These are phyloP conservation scores for Collariella sp. DNA, from an alignment of 495 filamentous ascomycete genomes.

Conservation along the genomic window DNA sequence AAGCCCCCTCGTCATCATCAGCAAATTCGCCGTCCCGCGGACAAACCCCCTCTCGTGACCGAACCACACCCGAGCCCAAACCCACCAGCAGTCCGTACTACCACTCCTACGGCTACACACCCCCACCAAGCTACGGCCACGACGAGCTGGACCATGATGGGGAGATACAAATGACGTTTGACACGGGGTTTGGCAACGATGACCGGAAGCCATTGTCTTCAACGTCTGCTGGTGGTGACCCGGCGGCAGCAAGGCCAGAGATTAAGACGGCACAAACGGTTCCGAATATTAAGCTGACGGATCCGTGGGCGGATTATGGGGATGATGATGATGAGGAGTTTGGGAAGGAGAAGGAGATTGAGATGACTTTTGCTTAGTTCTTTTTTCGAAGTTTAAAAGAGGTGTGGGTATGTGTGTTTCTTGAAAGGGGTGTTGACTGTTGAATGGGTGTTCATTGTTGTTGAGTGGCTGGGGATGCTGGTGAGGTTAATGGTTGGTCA, in stretches of 20 bases:
- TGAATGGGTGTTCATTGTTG: background rate
- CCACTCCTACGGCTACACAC: background rate
- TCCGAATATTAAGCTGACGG: conserved; percentile 46
- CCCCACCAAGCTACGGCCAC: background rate
- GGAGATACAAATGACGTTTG: conserved; percentile 66
- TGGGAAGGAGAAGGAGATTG: conserved; percentile 62
- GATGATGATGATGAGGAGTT: conserved; percentile 69
- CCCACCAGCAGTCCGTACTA: conserved; percentile 7
- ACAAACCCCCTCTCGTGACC: conserved; percentile 1
- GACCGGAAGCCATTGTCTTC: conserved; percentile 22
- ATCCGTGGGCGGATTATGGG: conserved; percentile 79
- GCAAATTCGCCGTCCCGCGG: conserved; percentile 20
- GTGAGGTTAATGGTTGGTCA: background rate
- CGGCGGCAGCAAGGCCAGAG: conserved; percentile 32
- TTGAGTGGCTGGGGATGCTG: too few relatives aligned
- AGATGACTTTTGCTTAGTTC: conserved; percentile 61
- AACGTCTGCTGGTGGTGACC: conserved; percentile 27
- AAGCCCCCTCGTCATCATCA: conserved; percentile 21
- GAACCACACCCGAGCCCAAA: conserved; percentile 7
- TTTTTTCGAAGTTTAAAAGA: too few relatives aligned
- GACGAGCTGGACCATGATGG: conserved; percentile 15
- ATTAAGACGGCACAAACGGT: conserved; percentile 31
- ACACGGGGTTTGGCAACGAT: conserved; percentile 46
- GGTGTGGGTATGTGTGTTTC: too few relatives aligned
- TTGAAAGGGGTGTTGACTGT: background rate